A percentile compares a stretch with the other conserved stretches of the same genome.
Evolutionary conservation across 306 rosid genomes (phyloP).

Genomic region (Cicer yamashitae): DNA sequence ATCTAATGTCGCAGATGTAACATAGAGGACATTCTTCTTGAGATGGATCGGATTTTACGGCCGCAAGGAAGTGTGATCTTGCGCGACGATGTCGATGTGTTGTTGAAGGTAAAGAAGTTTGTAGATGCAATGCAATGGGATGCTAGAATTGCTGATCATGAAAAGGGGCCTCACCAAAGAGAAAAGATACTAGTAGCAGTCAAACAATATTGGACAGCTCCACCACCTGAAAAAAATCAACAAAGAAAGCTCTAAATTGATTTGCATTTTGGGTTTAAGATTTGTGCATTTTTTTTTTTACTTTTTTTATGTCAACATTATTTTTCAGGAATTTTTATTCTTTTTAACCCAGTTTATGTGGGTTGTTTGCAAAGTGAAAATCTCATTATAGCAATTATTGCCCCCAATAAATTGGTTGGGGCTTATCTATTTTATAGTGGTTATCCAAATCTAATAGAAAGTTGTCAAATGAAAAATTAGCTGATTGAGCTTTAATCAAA

Average conservation of each 20-base stretch:
- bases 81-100: constrained; percentile 79
- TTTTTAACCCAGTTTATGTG: constrained; percentile 46
- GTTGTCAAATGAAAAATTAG: constrained; percentile 1
- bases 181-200: constrained; percentile 76
- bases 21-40: constrained; percentile 72
- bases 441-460: constrained; percentile 4
- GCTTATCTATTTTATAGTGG: neutral
- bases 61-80: constrained; percentile 77
- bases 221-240: constrained; percentile 43
- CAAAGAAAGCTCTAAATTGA: constrained; percentile 41
- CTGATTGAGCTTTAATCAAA: neutral
- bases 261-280: constrained; percentile 21
- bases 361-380: constrained; percentile 43
- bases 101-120: constrained; percentile 61
- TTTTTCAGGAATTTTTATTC: constrained; percentile 43
- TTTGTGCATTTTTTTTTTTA: constrained; percentile 35
- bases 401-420: constrained; percentile 8
- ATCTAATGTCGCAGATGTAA: constrained; percentile 51
- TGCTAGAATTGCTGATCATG: constrained; percentile 77
- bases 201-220: constrained; percentile 85
- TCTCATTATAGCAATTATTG: constrained; percentile 39
- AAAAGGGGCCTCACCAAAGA: constrained; percentile 70
- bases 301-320: neutral
- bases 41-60: constrained; percentile 89
- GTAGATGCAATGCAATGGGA: constrained; percentile 76